Evolutionary conservation across 495 filamentous ascomycete genomes (phyloP).

Genomic region (Aspergillus steynii): DNA sequence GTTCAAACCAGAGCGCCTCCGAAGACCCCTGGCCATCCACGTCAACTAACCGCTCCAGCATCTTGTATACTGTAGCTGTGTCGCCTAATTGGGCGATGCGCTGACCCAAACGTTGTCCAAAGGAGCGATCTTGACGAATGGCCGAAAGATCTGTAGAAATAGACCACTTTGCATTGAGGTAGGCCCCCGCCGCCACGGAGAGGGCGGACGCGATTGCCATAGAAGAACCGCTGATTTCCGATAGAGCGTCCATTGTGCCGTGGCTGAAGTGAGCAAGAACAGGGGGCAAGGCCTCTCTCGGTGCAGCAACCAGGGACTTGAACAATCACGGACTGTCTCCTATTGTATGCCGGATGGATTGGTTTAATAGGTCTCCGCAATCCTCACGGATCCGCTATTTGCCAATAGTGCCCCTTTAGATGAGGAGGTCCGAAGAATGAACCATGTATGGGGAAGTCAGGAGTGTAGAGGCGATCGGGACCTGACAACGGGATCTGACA

Average conservation of each 20-base stretch:
- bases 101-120: conserved; percentile 33
- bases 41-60: conserved; percentile 45
- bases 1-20: conserved; percentile 54
- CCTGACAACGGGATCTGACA: conserved; percentile 31
- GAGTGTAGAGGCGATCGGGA: conserved; percentile 1
- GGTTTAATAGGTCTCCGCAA: background rate
- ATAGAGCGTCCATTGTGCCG: conserved; percentile 35
- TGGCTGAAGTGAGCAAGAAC: background rate
- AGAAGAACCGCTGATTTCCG: conserved; percentile 36
- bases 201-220: conserved; percentile 41
- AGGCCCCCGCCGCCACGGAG: conserved; percentile 44
- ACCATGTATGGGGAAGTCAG: background rate
- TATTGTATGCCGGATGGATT: background rate
- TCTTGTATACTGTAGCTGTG: conserved; percentile 43
- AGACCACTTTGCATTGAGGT: conserved; percentile 49
- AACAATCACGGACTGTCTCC: no score
- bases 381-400: background rate
- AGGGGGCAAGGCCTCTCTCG: no score
- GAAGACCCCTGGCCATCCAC: conserved; percentile 33
- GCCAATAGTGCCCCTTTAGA: background rate
- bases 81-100: conserved; percentile 45
- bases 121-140: conserved; percentile 35
- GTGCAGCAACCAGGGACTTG: no score
- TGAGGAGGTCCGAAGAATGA: background rate
- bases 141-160: conserved; percentile 44